phyloP scores from a whole-genome alignment of 441 rosid genomes.

The Euphorbia corollata region DNA sequence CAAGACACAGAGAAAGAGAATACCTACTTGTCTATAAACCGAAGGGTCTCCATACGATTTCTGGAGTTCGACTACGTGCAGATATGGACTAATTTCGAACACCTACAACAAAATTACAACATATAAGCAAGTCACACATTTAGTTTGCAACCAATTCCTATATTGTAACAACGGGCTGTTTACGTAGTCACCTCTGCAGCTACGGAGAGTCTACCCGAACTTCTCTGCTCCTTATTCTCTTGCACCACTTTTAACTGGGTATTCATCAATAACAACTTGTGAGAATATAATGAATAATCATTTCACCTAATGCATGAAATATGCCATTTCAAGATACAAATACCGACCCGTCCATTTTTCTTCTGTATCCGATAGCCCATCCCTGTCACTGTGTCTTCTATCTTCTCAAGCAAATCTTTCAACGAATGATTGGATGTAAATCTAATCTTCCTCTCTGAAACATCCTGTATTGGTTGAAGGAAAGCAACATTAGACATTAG shows the following conservation, averaged over 20 bases:
- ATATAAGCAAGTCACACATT: neutral
- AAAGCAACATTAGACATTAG: neutral
- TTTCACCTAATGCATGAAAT: neutral
- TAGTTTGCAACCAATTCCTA: too few relatives aligned
- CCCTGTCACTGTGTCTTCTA: conserved; percentile 53
- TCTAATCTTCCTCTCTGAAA: conserved; percentile 89
- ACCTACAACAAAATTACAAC: conserved; percentile 30
- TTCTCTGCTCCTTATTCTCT: conserved; percentile 49
- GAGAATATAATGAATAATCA: neutral
- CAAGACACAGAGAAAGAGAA: neutral
- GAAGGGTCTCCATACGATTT: conserved; percentile 76
- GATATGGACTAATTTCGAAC: conserved; percentile 69
- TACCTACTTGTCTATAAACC: conserved; percentile 68
- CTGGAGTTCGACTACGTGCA: conserved; percentile 78
- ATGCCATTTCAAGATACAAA: neutral
- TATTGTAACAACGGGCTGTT: too few relatives aligned
- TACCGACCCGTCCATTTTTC: conserved; percentile 68
- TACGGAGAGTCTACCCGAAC: conserved; percentile 55
- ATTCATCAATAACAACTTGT: neutral
- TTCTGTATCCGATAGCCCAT: conserved; percentile 90
- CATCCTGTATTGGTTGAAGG: conserved; percentile 35
- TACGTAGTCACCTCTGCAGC: conserved; percentile 97
- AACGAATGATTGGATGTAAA: conserved; percentile 76
- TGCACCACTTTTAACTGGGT: conserved; percentile 64
- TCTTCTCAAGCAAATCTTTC: conserved; percentile 68